Evolutionary conservation across 495 filamentous ascomycete genomes (phyloP).

Genomic region (Parachaetomium inaequale): DNA sequence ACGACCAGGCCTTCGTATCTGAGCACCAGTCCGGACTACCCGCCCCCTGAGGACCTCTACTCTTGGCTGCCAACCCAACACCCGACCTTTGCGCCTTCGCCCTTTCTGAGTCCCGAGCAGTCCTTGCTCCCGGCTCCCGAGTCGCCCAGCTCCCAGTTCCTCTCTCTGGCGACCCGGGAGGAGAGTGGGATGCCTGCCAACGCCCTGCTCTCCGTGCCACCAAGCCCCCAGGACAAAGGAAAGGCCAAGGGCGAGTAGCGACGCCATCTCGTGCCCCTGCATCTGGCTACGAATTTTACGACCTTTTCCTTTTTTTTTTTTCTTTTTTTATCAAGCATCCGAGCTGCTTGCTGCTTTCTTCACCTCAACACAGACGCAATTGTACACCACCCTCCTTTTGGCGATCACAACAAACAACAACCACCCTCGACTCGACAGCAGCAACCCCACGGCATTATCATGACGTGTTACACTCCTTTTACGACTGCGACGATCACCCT

Average conservation of each 20-base stretch:
- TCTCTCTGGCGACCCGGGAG: constrained; percentile 28
- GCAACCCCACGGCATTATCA: constrained; percentile 31
- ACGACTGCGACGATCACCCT: constrained; percentile 42
- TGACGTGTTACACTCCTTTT: constrained; percentile 35
- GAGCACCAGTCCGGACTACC: constrained; percentile 37
- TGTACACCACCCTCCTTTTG: constrained; percentile 46
- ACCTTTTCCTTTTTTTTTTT: constrained; percentile 17
- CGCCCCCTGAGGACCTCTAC: constrained; percentile 34
- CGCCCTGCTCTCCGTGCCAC: constrained; percentile 22
- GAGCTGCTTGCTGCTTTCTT: constrained; percentile 21
- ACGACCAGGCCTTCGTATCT: constrained; percentile 42
- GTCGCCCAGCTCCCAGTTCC: constrained; percentile 32
- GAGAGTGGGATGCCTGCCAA: constrained; percentile 27
- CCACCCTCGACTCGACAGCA: constrained; percentile 27
- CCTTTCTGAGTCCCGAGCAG: constrained; percentile 39
- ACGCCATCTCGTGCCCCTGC: constrained; percentile 4
- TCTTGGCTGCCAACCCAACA: constrained; percentile 24
- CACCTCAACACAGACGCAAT: constrained; percentile 48
- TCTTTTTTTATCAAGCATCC: constrained; percentile 16
- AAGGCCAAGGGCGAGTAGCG: constrained; percentile 31
- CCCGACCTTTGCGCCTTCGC: constrained; percentile 31
- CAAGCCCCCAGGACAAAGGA: constrained; percentile 18
- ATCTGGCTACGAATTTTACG: constrained; percentile 20
- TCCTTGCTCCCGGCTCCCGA: constrained; percentile 35
- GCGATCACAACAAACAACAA: constrained; percentile 37